phyloP scores from a whole-genome alignment of 1,139 yeast genomes.

The Protomyces inundatus region DNA sequence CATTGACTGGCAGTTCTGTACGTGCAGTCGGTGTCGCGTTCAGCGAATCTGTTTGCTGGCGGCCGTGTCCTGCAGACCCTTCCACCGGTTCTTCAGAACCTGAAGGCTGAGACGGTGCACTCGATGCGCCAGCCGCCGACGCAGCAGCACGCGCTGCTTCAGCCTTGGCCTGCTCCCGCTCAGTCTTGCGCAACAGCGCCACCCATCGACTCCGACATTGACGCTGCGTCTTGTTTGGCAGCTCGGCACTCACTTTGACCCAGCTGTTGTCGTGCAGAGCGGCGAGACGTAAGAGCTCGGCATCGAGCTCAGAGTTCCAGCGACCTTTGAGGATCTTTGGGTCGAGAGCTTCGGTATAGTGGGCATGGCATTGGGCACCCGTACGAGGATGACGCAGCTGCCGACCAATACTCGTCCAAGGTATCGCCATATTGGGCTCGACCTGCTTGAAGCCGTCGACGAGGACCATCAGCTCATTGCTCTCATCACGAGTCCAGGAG shows the following conservation, averaged over 20 bases:
- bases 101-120: too few species aligned
- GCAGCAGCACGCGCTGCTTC: neutral
- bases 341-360: slow-evolving; percentile 82
- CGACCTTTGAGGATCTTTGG: slow-evolving; percentile 75
- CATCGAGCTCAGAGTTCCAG: slow-evolving; percentile 77
- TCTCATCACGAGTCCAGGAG: slow-evolving; percentile 2
- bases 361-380: slow-evolving; percentile 90
- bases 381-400: slow-evolving; percentile 47
- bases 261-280: slow-evolving; percentile 77
- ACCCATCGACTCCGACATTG: slow-evolving; percentile 10
- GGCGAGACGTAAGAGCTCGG: slow-evolving; percentile 58
- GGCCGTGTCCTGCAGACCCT: too few species aligned
- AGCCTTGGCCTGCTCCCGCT: neutral
- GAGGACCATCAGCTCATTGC: neutral
- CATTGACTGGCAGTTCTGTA: too few species aligned
- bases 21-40: too few species aligned
- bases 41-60: too few species aligned
- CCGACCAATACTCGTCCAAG: slow-evolving; percentile 12
- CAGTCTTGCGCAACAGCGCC: neutral
- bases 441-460: neutral
- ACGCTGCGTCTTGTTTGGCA: slow-evolving; percentile 3
- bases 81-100: too few species aligned
- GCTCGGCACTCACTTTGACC: slow-evolving; percentile 39
- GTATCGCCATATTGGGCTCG: neutral
- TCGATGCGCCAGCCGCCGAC: neutral